Evolutionary conservation across 176 grass and related monocot species (phyloP), one percentile per base, ranked within the genome.

Genomic region (Saccharum spontaneum): DNA sequence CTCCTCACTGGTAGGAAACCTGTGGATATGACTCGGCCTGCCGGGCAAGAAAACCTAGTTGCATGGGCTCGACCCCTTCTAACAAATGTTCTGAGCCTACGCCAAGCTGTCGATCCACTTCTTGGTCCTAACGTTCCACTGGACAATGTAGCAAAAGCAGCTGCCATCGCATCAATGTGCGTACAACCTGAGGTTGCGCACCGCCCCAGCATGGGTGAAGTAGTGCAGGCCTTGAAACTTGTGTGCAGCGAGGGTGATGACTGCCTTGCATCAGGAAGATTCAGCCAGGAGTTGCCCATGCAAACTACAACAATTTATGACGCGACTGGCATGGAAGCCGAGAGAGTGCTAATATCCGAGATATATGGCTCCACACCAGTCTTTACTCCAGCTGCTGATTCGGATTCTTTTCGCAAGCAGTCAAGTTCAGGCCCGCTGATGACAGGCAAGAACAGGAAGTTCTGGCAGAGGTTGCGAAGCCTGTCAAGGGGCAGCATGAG

Each of bases 1-100:
- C 92, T 99, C 23, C 90, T 99, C 48, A 99, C 97, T n/a, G 97
- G 97, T 43, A 86, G 94, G 77, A 99, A 99, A 67, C 94, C 97
- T 4, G 88, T 99, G 33, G 94, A 99, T 82, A 99, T 99, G 94
- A 83, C 94, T 45, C 90, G 10, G 72, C 82, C 94, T 11, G 67
- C 75, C 0, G 97, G 97, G 52, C 97, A 96, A 84, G 97, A 99
- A 94, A 99, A 95, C 41, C 88, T 99, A 10, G 97, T 99, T 36
- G 79, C 90, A 54, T 99, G 97, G 97, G 97, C 97, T 87, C 94
- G 94, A 6, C 94, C 94, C 3, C 94, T 94, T 75, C 90, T 99
- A 65, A 94, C 90, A 48, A 99, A 89, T 86, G 76, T 94, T 36
- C 76, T 96, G 22, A 86, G 80, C 50, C 82, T 99, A 60, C 87